Evolutionary conservation across 441 rosid species (phyloP).

Genomic region (Daphne laureola): DNA sequence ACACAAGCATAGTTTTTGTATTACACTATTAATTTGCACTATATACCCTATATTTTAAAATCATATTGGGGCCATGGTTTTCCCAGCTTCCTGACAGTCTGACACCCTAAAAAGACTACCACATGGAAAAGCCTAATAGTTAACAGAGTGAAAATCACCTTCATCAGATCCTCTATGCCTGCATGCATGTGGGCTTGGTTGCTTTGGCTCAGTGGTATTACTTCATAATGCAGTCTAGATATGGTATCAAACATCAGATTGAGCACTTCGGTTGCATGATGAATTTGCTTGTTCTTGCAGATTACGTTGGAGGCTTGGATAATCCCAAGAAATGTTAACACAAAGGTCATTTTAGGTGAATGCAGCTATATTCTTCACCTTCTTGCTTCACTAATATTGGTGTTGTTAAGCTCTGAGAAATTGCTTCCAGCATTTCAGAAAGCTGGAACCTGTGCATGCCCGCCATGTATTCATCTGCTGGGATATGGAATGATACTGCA

Average conservation of each 20-base stretch:
- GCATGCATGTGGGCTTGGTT: constrained; percentile 61
- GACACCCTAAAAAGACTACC: no score
- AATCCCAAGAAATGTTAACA: constrained; percentile 42
- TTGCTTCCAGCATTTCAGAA: constrained; percentile 33
- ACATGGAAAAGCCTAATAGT: constrained; percentile 21
- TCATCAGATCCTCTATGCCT: constrained; percentile 64
- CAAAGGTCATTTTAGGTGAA: constrained; percentile 65
- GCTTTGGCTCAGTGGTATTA: constrained; percentile 46
- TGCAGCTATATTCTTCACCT: constrained; percentile 61
- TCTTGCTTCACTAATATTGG: constrained; percentile 47
- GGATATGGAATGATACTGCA: constrained; percentile 56
- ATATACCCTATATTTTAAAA: no score
- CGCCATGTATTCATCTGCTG: constrained; percentile 44
- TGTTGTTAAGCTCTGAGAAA: constrained; percentile 42
- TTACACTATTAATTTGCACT: no score
- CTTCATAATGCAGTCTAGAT: constrained; percentile 30
- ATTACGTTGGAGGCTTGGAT: constrained; percentile 31
- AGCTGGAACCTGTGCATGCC: constrained; percentile 61
- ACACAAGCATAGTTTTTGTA: no score
- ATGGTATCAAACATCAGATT: constrained; percentile 43
- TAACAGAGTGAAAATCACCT: constrained; percentile 58
- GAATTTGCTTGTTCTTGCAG: constrained; percentile 68
- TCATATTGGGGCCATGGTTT: no score
- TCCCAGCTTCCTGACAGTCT: no score
- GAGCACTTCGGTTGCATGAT: constrained; percentile 80